Evolutionary conservation across 2,329 filamentous ascomycete species (phyloP).

Genomic region (Talaromyces pinophilus): DNA sequence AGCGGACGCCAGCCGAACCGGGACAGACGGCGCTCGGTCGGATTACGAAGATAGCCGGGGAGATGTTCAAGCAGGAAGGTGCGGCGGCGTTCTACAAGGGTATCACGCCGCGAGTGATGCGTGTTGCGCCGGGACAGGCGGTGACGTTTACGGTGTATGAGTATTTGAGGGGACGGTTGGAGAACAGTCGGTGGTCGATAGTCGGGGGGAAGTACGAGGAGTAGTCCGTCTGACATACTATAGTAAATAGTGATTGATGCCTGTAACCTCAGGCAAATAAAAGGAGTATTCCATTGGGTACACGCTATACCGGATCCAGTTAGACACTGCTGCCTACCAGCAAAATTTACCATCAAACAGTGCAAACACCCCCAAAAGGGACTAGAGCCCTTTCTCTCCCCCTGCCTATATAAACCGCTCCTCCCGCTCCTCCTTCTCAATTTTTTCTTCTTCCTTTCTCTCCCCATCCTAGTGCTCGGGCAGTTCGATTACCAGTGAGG

Average conservation of each 20-base stretch:
- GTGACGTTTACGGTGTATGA: conserved; percentile 77
- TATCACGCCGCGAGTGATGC: conserved; percentile 96
- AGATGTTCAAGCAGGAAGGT: conserved; percentile 94
- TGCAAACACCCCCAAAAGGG: conserved; percentile 11
- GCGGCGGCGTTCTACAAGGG: conserved; percentile 97
- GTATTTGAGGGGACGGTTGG: conserved; percentile 70
- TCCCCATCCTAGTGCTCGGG: conserved; percentile 57
- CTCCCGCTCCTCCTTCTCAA: conserved; percentile 25
- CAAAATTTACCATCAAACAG: conserved; percentile 12
- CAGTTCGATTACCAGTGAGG: conserved; percentile 83
- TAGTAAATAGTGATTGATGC: background rate
- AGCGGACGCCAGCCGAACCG: conserved; percentile 80
- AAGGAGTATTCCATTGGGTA: background rate
- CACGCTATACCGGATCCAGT: background rate
- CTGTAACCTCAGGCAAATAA: conserved; percentile 5
- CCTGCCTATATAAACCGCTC: conserved; percentile 30
- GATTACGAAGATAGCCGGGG: conserved; percentile 74
- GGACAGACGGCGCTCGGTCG: conserved; percentile 78
- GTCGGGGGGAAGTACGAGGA: conserved; percentile 56
- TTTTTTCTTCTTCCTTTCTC: conserved; percentile 39
- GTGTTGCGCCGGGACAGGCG: conserved; percentile 92
- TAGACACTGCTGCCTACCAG: background rate
- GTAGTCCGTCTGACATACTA: too few species aligned
- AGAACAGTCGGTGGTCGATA: conserved; percentile 62
- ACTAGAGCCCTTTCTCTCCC: background rate